Percentiles rank a stretch among this genome's conserved stretches.
Conservation (phyloP, 306 rosid genomes). For the Castanospermum australe region DNA sequence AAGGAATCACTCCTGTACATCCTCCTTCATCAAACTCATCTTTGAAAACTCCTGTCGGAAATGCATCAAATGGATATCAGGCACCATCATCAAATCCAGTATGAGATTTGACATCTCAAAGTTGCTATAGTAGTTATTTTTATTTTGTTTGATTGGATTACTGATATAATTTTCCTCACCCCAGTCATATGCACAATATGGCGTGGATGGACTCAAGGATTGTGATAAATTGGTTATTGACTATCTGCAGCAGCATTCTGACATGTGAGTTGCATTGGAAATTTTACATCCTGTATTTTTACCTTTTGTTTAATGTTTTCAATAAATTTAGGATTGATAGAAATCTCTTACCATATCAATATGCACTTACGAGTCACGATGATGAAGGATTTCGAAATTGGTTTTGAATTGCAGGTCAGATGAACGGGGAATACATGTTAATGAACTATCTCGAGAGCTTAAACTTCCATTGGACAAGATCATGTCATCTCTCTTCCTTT, state of each 20-base stretch:
- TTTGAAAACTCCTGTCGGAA: slow-evolving; percentile 47
- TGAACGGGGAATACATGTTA: slow-evolving; percentile 70
- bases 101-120: slow-evolving; percentile 19
- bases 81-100: slow-evolving; percentile 56
- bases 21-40: slow-evolving; percentile 40
- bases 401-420: slow-evolving; percentile 52
- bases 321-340: not conserved
- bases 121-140: not conserved
- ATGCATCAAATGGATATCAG: slow-evolving; percentile 46
- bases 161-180: slow-evolving; percentile 22
- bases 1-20: slow-evolving; percentile 49
- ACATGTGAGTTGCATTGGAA: slow-evolving; percentile 56
- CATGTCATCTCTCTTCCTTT: slow-evolving; percentile 44
- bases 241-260: slow-evolving; percentile 76
- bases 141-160: slow-evolving; percentile 14
- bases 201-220: slow-evolving; percentile 63
- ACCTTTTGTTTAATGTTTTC: slow-evolving; percentile 9
- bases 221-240: slow-evolving; percentile 71
- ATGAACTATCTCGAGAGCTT: slow-evolving; percentile 72
- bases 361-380: not conserved
- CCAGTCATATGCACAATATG: slow-evolving; percentile 59
- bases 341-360: not conserved
- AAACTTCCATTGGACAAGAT: slow-evolving; percentile 79
- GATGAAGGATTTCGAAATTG: not conserved
- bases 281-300: not conserved